Percentiles rank a stretch among this genome's conserved stretches.
Conservation (phyloP, 2,329 filamentous ascomycete genomes). For the Aspergillus quadricinctus region DNA sequence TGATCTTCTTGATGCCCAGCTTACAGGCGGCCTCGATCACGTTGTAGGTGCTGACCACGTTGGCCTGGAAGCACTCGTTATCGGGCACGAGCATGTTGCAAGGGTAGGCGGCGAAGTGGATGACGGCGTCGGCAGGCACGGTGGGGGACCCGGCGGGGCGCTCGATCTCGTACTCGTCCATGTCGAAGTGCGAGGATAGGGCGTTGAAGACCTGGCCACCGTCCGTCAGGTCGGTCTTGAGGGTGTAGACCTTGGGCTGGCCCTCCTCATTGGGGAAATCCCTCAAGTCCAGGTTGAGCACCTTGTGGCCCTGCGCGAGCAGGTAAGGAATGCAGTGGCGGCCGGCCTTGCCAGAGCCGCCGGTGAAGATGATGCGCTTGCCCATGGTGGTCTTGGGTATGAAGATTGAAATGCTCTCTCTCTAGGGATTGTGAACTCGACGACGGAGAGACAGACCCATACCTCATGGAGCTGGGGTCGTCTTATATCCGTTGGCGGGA, state of each 20-base stretch:
- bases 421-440: too few relatives aligned
- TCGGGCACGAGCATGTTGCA: slow-evolving; percentile 60
- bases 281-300: slow-evolving; percentile 54
- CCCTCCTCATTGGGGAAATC: slow-evolving; percentile 37
- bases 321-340: slow-evolving; percentile 52
- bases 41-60: slow-evolving; percentile 56
- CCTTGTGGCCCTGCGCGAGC: slow-evolving; percentile 47
- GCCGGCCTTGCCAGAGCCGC: slow-evolving; percentile 54
- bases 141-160: slow-evolving; percentile 33
- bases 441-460: too few relatives aligned
- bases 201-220: slow-evolving; percentile 55
- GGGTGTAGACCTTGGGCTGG: slow-evolving; percentile 43
- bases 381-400: slow-evolving; percentile 13
- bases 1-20: slow-evolving; percentile 58
- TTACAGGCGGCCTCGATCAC: slow-evolving; percentile 61
- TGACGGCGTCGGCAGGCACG: slow-evolving; percentile 54
- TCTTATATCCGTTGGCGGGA: too few relatives aligned
- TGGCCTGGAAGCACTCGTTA: slow-evolving; percentile 55
- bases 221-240: slow-evolving; percentile 54
- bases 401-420: too few relatives aligned
- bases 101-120: slow-evolving; percentile 58
- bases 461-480: too few relatives aligned
- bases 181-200: slow-evolving; percentile 53
- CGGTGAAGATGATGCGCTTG: slow-evolving; percentile 50
- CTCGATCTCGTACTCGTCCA: slow-evolving; percentile 28